Evolutionary conservation across 805 yeast species (phyloP).

Genomic region (Nakazawaea ernobii): DNA sequence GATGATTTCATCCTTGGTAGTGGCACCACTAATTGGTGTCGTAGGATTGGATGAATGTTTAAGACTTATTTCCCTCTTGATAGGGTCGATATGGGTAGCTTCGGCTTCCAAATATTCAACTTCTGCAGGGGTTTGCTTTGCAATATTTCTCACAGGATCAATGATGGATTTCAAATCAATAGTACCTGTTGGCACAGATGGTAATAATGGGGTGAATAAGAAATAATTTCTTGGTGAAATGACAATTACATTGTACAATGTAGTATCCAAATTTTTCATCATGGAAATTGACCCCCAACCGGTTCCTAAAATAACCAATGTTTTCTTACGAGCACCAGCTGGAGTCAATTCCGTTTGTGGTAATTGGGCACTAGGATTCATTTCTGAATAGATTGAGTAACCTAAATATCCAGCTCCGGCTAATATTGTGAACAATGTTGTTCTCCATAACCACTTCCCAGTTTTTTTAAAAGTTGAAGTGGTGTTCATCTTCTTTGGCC

Average conservation of each 20-base stretch:
- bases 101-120: slow-evolving; percentile 86
- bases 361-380: slow-evolving; percentile 52
- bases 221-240: slow-evolving; percentile 95
- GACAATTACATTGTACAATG: slow-evolving; percentile 81
- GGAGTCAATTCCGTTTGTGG: slow-evolving; percentile 45
- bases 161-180: slow-evolving; percentile 85
- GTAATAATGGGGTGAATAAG: slow-evolving; percentile 91
- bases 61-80: slow-evolving; percentile 55
- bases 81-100: slow-evolving; percentile 78
- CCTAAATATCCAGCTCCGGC: slow-evolving; percentile 53
- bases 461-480: slow-evolving; percentile 29
- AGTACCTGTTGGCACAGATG: slow-evolving; percentile 93
- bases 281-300: slow-evolving; percentile 95
- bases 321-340: slow-evolving; percentile 57
- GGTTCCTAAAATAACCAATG: slow-evolving; percentile 76
- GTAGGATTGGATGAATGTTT: slow-evolving; percentile 48
- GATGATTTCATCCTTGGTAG: slow-evolving; percentile 34
- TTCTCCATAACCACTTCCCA: slow-evolving; percentile 30
- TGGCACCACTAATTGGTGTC: slow-evolving; percentile 34
- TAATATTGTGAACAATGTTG: slow-evolving; percentile 43
- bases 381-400: slow-evolving; percentile 58
- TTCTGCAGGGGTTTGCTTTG: slow-evolving; percentile 70
- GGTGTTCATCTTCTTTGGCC: slow-evolving; percentile 9
- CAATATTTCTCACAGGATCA: slow-evolving; percentile 86
- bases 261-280: slow-evolving; percentile 78